Evolutionary conservation across 2,329 filamentous ascomycete genomes (phyloP), one percentile per base, ranked within the genome.

Genomic region (Neoarthrinium moseri): DNA sequence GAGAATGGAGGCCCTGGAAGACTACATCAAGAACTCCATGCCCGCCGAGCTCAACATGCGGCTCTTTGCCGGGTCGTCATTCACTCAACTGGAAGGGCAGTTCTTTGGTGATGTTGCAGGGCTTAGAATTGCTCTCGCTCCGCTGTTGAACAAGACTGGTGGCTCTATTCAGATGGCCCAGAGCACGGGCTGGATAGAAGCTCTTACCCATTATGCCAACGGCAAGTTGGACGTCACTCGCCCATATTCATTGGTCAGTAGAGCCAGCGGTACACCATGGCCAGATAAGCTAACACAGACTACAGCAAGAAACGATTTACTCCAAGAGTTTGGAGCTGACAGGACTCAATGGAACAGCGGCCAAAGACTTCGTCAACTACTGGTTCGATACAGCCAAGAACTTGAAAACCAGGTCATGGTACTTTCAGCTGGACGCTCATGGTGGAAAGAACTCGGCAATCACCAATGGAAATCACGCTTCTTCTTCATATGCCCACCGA

Each of bases 1-100:
- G 3, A 57, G 49, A n/a, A 70, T 90, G 5, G 86, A 89, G 40
- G 58, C 59, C 11, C 43, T 64, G 3, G 55, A 63, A 35, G 56
- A 60, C 17, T 63, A 56, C 33, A 51, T 48, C 15, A 38, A 47
- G 10, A 56, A 63, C 30, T 60, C 54, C 6, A 67, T 70, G 65
- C 67, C 69, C 6, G 47, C 53, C 6, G 69, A 71, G 58, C 51
- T 73, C 18, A 73, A 71, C 51, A 67, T 72, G 63, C 65, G 69
- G 15, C 50, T 72, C 5, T 66, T 69, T 51, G 65, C 64, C 37
- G 62, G 59, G 10, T 57, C 57, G 6, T 47, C 57, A 18, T 66
- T 61, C 41, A 57, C 61, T 18, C 67, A 67, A 49, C 52, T 73
- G 4, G 67, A 69, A 47, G 69, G 69, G 21, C 51, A 64, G 12